Percentiles rank a stretch among this genome's conserved stretches.
Conservation (phyloP, 75 land plant genomes). For the Selaginella tamariscina region DNA sequence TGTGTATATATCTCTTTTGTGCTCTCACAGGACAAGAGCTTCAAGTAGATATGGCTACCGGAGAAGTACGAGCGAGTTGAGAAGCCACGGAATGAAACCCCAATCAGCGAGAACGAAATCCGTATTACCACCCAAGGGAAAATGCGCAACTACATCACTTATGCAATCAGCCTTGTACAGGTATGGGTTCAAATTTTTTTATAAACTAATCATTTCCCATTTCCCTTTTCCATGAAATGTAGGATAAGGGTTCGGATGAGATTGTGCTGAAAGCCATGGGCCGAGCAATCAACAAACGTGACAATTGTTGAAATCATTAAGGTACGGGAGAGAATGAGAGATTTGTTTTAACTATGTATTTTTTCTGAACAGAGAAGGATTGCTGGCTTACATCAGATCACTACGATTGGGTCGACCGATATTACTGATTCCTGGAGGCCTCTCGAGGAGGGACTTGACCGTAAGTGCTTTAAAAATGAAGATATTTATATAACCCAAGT, state of each 20-base stretch:
- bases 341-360: not conserved
- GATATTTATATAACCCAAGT: too few relatives aligned
- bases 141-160: conserved; percentile 71
- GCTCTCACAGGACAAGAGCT: too few relatives aligned
- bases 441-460: conserved; percentile 70
- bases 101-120: conserved; percentile 70
- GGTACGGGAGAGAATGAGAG: too few relatives aligned
- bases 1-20: too few relatives aligned
- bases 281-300: not conserved
- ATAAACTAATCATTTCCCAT: not conserved
- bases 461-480: too few relatives aligned
- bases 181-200: conserved; percentile 16
- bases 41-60: too few relatives aligned
- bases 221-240: not conserved
- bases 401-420: conserved; percentile 87
- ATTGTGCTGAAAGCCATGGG: not conserved
- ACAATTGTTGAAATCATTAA: not conserved
- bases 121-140: conserved; percentile 70
- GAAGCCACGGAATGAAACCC: conserved; percentile 60
- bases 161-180: conserved; percentile 57
- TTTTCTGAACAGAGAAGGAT: conserved; percentile 57
- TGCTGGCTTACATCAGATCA: conserved; percentile 82
- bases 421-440: conserved; percentile 94
- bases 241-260: not conserved
- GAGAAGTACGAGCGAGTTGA: conserved; percentile 73